Conservation (phyloP, 768 basidiomycete species). For the Pisolithus orientalis region DNA sequence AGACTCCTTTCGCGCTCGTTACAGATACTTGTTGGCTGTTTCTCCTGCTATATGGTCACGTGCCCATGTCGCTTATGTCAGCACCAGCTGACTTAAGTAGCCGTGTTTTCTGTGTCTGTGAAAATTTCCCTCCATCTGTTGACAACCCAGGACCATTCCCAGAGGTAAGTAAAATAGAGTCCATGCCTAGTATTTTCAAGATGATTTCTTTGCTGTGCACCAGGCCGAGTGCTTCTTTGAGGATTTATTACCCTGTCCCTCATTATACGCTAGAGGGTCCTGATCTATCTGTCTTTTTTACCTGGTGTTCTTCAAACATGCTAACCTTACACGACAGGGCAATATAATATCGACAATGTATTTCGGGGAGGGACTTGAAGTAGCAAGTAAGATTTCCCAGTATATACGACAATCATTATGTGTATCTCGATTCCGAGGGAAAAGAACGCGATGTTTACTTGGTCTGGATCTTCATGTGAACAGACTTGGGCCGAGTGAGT, state of each 20-base stretch:
- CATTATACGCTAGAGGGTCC: conserved; percentile 31
- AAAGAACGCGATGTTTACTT: conserved; percentile 1
- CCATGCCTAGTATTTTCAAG: conserved; percentile 5
- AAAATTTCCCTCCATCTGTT: not conserved
- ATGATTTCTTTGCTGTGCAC: conserved; percentile 33
- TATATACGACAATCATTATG: not conserved
- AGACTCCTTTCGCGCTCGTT: too few species aligned
- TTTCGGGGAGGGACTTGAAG: not conserved
- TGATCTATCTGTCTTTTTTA: conserved; percentile 10
- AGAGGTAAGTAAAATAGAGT: not conserved
- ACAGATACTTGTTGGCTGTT: too few species aligned
- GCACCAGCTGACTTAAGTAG: too few species aligned
- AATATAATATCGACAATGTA: not conserved
- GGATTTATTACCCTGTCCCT: conserved; percentile 26
- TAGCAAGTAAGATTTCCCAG: too few species aligned
- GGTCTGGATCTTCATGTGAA: conserved; percentile 78
- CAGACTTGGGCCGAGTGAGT: conserved; percentile 71
- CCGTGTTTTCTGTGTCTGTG: too few species aligned
- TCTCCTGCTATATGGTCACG: too few species aligned
- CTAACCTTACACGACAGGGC: not conserved
- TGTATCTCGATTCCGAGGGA: not conserved
- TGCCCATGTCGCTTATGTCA: too few species aligned
- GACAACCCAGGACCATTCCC: not conserved
- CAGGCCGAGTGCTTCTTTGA: conserved; percentile 30
- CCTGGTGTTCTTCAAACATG: not conserved